Evolutionary conservation across 345 rosid species (phyloP), one percentile per base, ranked within the genome.

Genomic region (Hevea brasiliensis): DNA sequence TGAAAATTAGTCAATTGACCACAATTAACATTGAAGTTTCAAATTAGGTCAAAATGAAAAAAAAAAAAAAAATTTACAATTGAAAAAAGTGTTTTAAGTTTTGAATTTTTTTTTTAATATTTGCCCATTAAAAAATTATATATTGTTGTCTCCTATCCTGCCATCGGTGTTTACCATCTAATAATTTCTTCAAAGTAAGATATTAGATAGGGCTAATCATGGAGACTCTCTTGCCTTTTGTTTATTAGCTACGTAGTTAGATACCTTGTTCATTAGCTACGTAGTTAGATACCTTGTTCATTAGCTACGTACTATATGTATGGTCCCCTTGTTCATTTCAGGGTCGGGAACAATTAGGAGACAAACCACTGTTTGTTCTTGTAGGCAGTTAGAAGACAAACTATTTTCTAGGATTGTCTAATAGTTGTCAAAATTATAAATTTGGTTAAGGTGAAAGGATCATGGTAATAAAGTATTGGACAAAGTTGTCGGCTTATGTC

Each of bases 311-410:
- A n/a, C 50, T 41, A 11, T 18, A 23, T 23, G 17, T 51, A 8
- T 1, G 11, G 35, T 48, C 41, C 24, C 63, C 45, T 64, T 78
- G 24, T 67, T 78, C 48, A 45, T 84, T 81, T 42, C 86, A 93
- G 90, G 99, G 98, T 42, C 87, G 89, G 74, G 92, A 92, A 18
- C 87, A 87, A 47, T 75, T 95, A 71, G 97, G 93, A 67, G 91
- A 86, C 71, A 88, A 82, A 8, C 93, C 98, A 4, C 78, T 91
- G 15, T 95, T 89, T 73, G 96, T 95, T 74, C 97, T 92, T 24
- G 82, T 92, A 55, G 85, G 82, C 74, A 81, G 87, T 23, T 65
- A 82, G 40, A 85, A 82, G 82, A 64, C 55, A 32, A 32, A 32
- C 4, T 4, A 32, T 1, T 24, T 63, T 55, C 18, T 21, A 59